Evolutionary conservation across 116 monocot genomes (phyloP).

Genomic region (Dioscorea cayenensis): DNA sequence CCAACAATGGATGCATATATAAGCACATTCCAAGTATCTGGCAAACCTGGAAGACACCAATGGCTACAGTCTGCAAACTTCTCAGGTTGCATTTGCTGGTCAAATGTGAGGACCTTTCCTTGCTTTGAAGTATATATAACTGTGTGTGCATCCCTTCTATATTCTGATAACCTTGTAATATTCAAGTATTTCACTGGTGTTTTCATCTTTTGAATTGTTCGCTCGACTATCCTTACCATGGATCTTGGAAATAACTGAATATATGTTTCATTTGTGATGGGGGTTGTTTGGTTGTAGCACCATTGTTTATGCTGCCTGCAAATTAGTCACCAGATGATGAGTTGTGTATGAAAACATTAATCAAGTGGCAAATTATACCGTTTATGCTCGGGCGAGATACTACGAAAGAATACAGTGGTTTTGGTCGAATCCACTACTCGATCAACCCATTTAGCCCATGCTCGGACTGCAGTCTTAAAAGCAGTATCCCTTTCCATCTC

Average conservation of each 20-base stretch:
- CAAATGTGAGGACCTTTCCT: constrained; percentile 14
- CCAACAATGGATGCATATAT: constrained; percentile 9
- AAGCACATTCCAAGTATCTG: constrained; percentile 33
- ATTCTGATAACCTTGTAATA: constrained; percentile 20
- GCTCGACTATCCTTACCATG: constrained; percentile 11
- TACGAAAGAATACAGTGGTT: too few relatives aligned
- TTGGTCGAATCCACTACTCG: too few relatives aligned
- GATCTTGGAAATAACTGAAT: constrained; percentile 16
- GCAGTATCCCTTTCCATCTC: too few relatives aligned
- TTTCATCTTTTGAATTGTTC: constrained; percentile 20
- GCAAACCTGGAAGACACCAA: constrained; percentile 32
- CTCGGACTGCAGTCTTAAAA: too few relatives aligned
- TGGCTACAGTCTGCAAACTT: constrained; percentile 30
- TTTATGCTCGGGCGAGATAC: too few relatives aligned
- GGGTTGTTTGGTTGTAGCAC: constrained; percentile 35
- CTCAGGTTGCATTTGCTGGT: constrained; percentile 10
- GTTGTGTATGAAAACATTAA: too few relatives aligned
- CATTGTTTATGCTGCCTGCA: constrained; percentile 24
- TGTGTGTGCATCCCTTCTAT: constrained; percentile 15
- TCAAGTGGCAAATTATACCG: too few relatives aligned
- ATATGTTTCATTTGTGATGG: constrained; percentile 18
- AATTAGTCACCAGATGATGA: too few relatives aligned
- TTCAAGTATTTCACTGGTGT: constrained; percentile 24
- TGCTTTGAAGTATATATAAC: constrained; percentile 22
- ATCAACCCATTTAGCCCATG: too few relatives aligned